Evolutionary conservation across 805 yeast species (phyloP), one percentile per base, ranked within the genome.

Genomic region (Ogataea methanolica): DNA sequence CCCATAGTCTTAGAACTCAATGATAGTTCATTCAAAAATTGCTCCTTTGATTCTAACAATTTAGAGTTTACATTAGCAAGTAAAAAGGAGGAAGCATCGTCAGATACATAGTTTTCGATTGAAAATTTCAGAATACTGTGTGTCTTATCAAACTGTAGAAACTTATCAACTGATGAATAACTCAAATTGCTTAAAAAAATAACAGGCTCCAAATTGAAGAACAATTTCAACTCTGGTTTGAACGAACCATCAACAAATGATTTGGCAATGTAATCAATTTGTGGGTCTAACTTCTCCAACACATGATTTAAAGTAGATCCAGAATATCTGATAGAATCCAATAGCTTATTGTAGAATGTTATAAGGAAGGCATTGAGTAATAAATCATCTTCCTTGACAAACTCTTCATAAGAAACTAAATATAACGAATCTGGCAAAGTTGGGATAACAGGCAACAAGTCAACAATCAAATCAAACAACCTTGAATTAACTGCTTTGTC

Each of bases 401-500:
- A 56, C 35, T 58, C 64, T 1, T 51, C 43, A 11, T 52, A 50
- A 0, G 58, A 19, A 23, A 64, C 50, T 19, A 60, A 43, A 23
- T 66, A 60, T 26, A 69, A 41, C 0, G 56, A 52, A 1, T 48
- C 44, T 2, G 70, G 68, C 4, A 64, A 23, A 8, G 41, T 41
- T 16, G 60, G 63, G 7, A 58, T 39, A n/a, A 52, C 49, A 0
- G 57, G 61, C 17, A 68, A 47, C 17, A 67, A 37, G 2, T 58
- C 53, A n/a, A 60, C 56, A 0, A 65, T 41, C 36, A 69, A 50
- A 43, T 62, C 69, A 48, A 65, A 60, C 2, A 68, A 52, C 44
- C 69, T 57, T 16, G 67, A 58, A 40, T 57, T 54, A 7, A 58
- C 53, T 14, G 55, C 52, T 2, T 61, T 56, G 39, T 67, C 58